phyloP scores from a whole-genome alignment of 2,329 filamentous ascomycete species.

The Ophiocordyceps sinensis region DNA sequence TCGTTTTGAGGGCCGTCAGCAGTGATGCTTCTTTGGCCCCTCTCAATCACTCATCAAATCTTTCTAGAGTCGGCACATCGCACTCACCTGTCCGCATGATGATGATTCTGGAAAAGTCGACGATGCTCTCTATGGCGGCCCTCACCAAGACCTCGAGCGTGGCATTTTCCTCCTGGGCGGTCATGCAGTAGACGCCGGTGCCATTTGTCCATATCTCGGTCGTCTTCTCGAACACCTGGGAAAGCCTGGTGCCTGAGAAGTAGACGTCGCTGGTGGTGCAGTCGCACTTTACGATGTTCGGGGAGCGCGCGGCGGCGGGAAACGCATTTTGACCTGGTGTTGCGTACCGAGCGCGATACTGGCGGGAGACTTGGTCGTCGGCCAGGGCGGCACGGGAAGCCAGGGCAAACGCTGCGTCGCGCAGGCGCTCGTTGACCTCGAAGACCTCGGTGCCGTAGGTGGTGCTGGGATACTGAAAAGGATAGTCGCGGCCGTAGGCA shows the following conservation, averaged over 20 bases:
- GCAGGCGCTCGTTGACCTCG: constrained; percentile 46
- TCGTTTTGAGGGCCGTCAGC: neutral
- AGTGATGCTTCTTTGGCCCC: too few species aligned
- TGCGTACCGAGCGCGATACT: constrained; percentile 40
- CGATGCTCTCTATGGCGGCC: constrained; percentile 36
- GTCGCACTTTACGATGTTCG: constrained; percentile 50
- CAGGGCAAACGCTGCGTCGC: constrained; percentile 34
- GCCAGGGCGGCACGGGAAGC: constrained; percentile 36
- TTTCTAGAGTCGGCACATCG: too few species aligned
- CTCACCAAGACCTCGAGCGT: constrained; percentile 51
- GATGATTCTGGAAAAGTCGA: constrained; percentile 54
- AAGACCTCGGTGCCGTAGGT: constrained; percentile 59
- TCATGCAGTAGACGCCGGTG: constrained; percentile 53
- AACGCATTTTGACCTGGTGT: constrained; percentile 22
- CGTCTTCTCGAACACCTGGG: constrained; percentile 50
- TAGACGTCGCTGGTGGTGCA: constrained; percentile 59
- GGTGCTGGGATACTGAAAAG: constrained; percentile 40
- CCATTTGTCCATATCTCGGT: constrained; percentile 53
- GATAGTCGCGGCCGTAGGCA: constrained; percentile 40
- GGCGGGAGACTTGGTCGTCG: constrained; percentile 31
- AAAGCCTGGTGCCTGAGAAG: constrained; percentile 46
- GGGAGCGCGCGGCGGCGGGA: constrained; percentile 26
- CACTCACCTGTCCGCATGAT: constrained; percentile 45
- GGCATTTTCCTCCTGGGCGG: constrained; percentile 60
- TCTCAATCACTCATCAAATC: too few species aligned